Evolutionary conservation across 495 filamentous ascomycete species (phyloP), one percentile per base, ranked within the genome.

Genomic region (Aspergillus incahuasiensis): DNA sequence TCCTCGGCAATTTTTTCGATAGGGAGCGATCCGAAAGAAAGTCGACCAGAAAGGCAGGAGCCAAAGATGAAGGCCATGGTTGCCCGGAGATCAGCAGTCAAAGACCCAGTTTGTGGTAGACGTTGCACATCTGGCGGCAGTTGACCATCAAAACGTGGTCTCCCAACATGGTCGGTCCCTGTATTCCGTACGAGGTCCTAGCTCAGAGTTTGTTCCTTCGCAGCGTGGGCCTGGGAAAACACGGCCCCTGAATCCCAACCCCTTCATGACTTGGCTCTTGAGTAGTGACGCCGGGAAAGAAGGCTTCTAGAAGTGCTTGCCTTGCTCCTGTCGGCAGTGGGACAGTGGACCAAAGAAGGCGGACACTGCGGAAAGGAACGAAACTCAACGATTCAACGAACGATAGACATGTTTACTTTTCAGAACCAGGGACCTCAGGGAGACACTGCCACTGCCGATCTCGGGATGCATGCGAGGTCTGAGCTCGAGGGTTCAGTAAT

Each of bases 391-490:
- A 44, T 56, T 62, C 47, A 55, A 42, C 52, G 51, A 55, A 55
- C 55, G 11, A 44, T 19, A 44, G 41, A 44, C 41, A 12, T 2
- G 19, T 21, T 44, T 5, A 24, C 9, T 44, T 44, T 20, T 19
- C 9, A 2, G 32, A 44, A 20, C 24, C 49, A 56, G 44, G 44
- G 48, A 51, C 51, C 47, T 52, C 41, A 16, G 55, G 55, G 42
- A 45, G 60, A 66, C 69, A 68, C 63, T 63, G 63, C 60, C 63
- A 65, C 65, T 61, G 69, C 69, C 68, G 71, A 74, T 72, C 71
- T 67, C 69, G 69, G 70, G 61, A 67, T 57, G 25, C 50, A 22
- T 62, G 20, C 40, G 61, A 61, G 62, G 69, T 67, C 62, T 62
- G 60, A 66, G 56, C 59, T 67, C 55, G 19, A 46, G 5, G 41